A percentile compares a stretch with the other conserved stretches of the same genome.
Evolutionary conservation across 2,329 filamentous ascomycete genomes (phyloP).

Genomic region (Clonostachys byssicola): DNA sequence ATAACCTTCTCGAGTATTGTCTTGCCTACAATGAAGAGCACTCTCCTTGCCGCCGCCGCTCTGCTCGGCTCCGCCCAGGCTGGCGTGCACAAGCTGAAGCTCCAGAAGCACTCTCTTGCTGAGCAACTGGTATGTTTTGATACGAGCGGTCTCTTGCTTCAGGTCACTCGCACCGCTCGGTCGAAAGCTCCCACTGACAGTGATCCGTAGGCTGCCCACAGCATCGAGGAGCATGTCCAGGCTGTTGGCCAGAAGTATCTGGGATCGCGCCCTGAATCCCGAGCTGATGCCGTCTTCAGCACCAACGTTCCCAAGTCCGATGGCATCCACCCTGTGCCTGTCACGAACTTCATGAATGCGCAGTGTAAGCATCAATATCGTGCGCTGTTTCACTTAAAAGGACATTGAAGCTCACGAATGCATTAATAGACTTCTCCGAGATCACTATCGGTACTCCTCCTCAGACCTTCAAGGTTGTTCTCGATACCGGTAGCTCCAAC

Average conservation of each 20-base stretch:
- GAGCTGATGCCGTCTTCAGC: constrained; percentile 76
- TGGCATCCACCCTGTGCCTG: constrained; percentile 73
- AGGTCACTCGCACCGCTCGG: not conserved
- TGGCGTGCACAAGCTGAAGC: constrained; percentile 91
- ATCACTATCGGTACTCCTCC: constrained; percentile 89
- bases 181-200: not conserved
- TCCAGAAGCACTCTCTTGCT: constrained; percentile 90
- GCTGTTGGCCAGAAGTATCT: constrained; percentile 95
- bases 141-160: not conserved
- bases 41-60: constrained; percentile 73
- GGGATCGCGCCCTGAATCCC: constrained; percentile 64
- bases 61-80: constrained; percentile 81
- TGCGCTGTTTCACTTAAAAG: not conserved
- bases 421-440: constrained; percentile 83
- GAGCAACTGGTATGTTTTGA: constrained; percentile 80
- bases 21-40: constrained; percentile 73
- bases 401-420: constrained; percentile 7
- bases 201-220: constrained; percentile 60
- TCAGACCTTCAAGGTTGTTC: constrained; percentile 95
- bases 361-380: constrained; percentile 68
- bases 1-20: not conserved
- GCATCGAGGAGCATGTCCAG: constrained; percentile 76
- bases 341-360: constrained; percentile 97
- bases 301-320: constrained; percentile 63
- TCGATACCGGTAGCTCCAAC: constrained; percentile 98